Conservation (phyloP, 2,329 filamentous ascomycete species). For the Pyrenochaeta sp. region DNA sequence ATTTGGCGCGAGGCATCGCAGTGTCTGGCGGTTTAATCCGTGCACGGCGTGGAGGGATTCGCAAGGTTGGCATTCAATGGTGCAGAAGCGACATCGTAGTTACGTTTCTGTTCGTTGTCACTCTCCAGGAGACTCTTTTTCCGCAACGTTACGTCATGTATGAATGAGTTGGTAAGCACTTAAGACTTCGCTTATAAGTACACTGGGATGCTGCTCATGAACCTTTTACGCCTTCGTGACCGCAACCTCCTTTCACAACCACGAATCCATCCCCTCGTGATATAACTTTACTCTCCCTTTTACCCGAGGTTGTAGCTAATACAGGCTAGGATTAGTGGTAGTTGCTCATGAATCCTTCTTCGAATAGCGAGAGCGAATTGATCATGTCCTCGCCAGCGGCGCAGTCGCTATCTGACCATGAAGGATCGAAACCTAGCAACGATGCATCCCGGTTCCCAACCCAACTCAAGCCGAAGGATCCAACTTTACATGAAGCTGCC, state of each 20-base stretch:
- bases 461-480: background rate
- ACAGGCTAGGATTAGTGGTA: background rate
- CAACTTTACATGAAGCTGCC: background rate
- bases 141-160: background rate
- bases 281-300: background rate
- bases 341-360: background rate
- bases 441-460: background rate
- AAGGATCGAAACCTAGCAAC: background rate
- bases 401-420: background rate
- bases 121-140: background rate
- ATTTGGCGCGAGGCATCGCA: conserved; percentile 39
- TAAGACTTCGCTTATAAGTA: background rate
- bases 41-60: conserved; percentile 23
- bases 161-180: background rate
- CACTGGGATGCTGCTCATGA: background rate
- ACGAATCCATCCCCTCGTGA: background rate
- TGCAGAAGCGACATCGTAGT: too few relatives aligned
- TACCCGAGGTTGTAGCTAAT: background rate
- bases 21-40: conserved; percentile 49
- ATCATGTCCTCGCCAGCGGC: conserved; percentile 11
- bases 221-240: too few relatives aligned
- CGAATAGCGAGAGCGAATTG: conserved; percentile 1
- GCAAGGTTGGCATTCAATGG: too few relatives aligned
- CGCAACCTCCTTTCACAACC: background rate
- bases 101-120: too few relatives aligned